Conservation (phyloP, 2,329 filamentous ascomycete species). For the Botrytis pseudocinerea region DNA sequence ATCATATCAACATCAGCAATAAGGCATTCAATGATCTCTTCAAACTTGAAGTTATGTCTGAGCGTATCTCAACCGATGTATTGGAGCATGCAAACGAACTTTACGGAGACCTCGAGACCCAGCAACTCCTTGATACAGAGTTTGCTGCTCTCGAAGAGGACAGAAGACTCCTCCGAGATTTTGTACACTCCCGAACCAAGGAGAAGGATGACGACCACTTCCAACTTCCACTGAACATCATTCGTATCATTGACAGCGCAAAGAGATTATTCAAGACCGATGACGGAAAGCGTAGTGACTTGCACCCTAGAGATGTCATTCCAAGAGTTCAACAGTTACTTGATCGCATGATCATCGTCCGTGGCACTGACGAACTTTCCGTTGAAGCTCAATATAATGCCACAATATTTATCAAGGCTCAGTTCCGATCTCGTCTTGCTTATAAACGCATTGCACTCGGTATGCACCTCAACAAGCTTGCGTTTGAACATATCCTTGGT, state of each 20-base stretch:
- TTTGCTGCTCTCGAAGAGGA: constrained; percentile 77
- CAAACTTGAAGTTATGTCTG: constrained; percentile 78
- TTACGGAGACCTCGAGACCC: constrained; percentile 81
- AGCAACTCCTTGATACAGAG: constrained; percentile 84
- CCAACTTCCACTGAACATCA: constrained; percentile 89
- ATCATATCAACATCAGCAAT: constrained; percentile 79
- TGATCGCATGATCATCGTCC: constrained; percentile 78
- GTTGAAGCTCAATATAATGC: constrained; percentile 84
- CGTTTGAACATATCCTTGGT: constrained; percentile 88
- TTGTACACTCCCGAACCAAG: constrained; percentile 53
- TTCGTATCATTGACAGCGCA: constrained; percentile 86
- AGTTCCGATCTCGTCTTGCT: constrained; percentile 82
- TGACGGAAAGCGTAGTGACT: constrained; percentile 79
- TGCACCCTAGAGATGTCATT: constrained; percentile 86
- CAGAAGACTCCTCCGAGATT: constrained; percentile 68
- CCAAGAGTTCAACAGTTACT: constrained; percentile 74
- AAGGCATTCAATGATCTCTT: constrained; percentile 77
- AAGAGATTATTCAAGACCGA: constrained; percentile 90
- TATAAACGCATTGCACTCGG: constrained; percentile 90
- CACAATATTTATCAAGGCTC: constrained; percentile 88
- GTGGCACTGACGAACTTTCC: constrained; percentile 80
- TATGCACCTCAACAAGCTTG: constrained; percentile 83
- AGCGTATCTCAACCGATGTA: constrained; percentile 63
- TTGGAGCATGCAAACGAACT: constrained; percentile 88
- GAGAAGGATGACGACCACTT: constrained; percentile 80